A percentile compares a stretch with the other conserved stretches of the same genome.
phyloP scores from a whole-genome alignment of 2,329 filamentous ascomycete species.

The Pestalotiopsis sp. region DNA sequence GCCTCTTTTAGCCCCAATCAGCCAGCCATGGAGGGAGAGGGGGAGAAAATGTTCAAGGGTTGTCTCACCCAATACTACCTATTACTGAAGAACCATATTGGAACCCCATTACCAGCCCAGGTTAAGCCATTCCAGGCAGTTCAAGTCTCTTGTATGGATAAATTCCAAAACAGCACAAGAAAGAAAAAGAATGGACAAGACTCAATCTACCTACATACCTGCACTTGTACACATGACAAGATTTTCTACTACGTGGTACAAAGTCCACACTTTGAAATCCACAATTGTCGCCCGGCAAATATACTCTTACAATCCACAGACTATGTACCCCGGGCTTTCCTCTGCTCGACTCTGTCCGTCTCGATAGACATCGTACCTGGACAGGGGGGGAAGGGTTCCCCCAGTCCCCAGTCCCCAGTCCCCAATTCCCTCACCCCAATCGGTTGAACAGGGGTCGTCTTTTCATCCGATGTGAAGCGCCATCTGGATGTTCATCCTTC shows the following conservation, averaged over 20 bases:
- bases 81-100: neutral
- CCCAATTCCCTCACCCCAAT: neutral
- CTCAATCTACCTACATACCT: too few species aligned
- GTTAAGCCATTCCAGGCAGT: neutral
- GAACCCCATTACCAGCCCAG: neutral
- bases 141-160: neutral
- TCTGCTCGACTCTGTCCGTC: neutral
- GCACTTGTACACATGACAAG: too few species aligned
- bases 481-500: conserved; percentile 15
- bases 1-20: neutral
- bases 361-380: neutral
- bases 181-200: too few species aligned
- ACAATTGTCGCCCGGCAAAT: too few species aligned
- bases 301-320: too few species aligned
- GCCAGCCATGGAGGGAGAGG: neutral
- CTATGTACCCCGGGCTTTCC: too few species aligned
- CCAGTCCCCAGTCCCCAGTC: too few species aligned
- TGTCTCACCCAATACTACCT: neutral
- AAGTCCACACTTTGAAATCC: too few species aligned
- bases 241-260: too few species aligned
- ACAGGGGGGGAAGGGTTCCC: neutral
- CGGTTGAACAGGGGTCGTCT: conserved; percentile 8
- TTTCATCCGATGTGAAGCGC: conserved; percentile 25
- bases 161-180: neutral
- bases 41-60: neutral